Evolutionary conservation across 768 basidiomycete genomes (phyloP).

Genomic region (Rhodotorula sphaerocarpa): DNA sequence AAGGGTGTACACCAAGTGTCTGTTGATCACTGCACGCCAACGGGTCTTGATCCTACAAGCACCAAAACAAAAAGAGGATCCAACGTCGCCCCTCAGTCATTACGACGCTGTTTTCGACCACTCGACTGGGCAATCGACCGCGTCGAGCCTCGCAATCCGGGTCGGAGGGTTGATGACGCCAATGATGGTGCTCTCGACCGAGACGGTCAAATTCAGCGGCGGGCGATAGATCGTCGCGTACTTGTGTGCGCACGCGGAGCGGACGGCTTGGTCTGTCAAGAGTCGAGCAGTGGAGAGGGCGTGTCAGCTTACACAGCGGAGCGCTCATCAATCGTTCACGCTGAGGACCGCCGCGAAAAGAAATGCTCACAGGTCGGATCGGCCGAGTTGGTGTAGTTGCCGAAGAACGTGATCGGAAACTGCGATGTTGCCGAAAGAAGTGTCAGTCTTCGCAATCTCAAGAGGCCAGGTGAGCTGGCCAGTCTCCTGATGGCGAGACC

Average conservation of each 20-base stretch:
- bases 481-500: too few species aligned
- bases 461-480: not conserved
- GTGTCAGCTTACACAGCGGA: too few species aligned
- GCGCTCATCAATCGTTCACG: too few species aligned
- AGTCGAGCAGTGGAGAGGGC: not conserved
- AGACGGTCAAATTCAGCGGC: constrained; percentile 22
- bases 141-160: not conserved
- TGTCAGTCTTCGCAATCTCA: too few species aligned
- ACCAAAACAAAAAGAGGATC: too few species aligned
- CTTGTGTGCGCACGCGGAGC: constrained; percentile 13
- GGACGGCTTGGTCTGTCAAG: constrained; percentile 7
- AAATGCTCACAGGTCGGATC: constrained; percentile 12
- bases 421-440: not conserved
- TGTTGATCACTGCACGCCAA: too few species aligned
- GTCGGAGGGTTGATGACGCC: constrained; percentile 12
- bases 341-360: too few species aligned
- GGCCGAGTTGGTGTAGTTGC: constrained; percentile 14
- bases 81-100: too few species aligned
- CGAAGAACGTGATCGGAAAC: constrained; percentile 23
- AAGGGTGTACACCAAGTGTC: too few species aligned
- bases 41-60: too few species aligned
- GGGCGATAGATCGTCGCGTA: constrained; percentile 21
- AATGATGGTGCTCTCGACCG: constrained; percentile 2
- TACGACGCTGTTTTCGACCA: constrained; percentile 12
- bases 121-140: constrained; percentile 18